A percentile compares a stretch with the other conserved stretches of the same genome.
Conservation (phyloP, 2,329 filamentous ascomycete species). For the Aspergillus puulaauensis region DNA sequence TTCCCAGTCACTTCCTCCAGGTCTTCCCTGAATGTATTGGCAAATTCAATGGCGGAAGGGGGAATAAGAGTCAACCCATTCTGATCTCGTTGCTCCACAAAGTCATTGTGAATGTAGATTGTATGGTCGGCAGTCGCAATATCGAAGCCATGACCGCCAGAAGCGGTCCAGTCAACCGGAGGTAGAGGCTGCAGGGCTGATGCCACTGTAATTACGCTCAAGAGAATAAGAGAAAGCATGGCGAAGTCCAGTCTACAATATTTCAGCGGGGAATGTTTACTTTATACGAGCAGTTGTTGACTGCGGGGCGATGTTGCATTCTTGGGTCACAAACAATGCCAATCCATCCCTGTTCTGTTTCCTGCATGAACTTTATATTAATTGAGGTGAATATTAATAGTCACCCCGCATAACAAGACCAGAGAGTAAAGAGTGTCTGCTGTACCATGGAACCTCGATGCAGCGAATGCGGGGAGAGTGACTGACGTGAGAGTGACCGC, state of each 20-base stretch:
- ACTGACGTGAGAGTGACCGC: too few relatives aligned
- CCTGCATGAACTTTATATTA: not conserved
- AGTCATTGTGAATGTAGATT: slow-evolving; percentile 41
- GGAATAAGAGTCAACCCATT: slow-evolving; percentile 54
- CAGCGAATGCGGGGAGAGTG: too few relatives aligned
- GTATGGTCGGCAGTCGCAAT: not conserved
- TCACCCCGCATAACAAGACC: not conserved
- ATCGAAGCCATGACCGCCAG: not conserved
- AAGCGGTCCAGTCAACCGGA: not conserved
- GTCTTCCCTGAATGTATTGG: slow-evolving; percentile 47
- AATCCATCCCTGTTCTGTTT: not conserved
- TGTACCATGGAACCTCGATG: too few relatives aligned
- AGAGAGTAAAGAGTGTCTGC: not conserved
- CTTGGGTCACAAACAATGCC: not conserved
- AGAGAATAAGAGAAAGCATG: not conserved
- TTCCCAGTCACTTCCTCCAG: slow-evolving; percentile 42
- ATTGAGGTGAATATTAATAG: not conserved
- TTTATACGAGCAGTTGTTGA: not conserved
- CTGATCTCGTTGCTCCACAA: slow-evolving; percentile 43
- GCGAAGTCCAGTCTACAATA: not conserved
- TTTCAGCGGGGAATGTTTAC: not conserved
- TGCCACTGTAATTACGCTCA: not conserved
- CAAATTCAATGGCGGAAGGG: slow-evolving; percentile 51
- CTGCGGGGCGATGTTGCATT: not conserved
- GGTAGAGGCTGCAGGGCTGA: not conserved